Evolutionary conservation across 106 monocot genomes (phyloP).

Genomic region (Acorus calamus): DNA sequence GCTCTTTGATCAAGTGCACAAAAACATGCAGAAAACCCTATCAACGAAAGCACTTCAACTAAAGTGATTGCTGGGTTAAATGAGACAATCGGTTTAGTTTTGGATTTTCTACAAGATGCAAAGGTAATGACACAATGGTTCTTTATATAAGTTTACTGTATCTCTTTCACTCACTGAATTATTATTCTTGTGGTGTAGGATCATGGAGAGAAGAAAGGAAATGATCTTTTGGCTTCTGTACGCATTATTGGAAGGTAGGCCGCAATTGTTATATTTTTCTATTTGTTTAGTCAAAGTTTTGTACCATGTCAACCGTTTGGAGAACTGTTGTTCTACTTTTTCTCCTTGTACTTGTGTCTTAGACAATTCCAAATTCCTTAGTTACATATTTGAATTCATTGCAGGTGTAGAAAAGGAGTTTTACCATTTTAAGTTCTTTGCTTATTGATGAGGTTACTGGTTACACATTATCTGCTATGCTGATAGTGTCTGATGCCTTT

Average conservation of each 20-base stretch:
- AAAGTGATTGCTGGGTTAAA: conserved; percentile 64
- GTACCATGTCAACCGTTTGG: neutral
- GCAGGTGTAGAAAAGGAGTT: no score
- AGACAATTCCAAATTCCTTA: no score
- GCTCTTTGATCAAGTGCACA: no score
- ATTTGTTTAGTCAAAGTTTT: conserved; percentile 1
- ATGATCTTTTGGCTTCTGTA: conserved; percentile 84
- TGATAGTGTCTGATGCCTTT: no score
- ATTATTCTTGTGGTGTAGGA: conserved; percentile 33
- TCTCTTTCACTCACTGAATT: no score
- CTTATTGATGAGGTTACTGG: no score
- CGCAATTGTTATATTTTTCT: neutral
- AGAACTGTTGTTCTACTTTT: no score
- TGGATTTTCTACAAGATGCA: conserved; percentile 82
- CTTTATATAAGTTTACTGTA: no score
- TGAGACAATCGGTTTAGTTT: conserved; percentile 71
- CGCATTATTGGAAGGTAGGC: conserved; percentile 77
- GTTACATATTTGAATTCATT: no score
- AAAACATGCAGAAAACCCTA: conserved; percentile 18
- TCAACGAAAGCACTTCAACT: conserved; percentile 40
- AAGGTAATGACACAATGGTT: conserved; percentile 36
- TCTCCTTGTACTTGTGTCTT: no score
- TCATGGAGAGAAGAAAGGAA: conserved; percentile 74
- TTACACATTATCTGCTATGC: no score
- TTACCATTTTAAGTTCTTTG: no score